phyloP scores from a whole-genome alignment of 1,284 basidiomycete species.

The Cutaneotrichosporon dermatis region DNA sequence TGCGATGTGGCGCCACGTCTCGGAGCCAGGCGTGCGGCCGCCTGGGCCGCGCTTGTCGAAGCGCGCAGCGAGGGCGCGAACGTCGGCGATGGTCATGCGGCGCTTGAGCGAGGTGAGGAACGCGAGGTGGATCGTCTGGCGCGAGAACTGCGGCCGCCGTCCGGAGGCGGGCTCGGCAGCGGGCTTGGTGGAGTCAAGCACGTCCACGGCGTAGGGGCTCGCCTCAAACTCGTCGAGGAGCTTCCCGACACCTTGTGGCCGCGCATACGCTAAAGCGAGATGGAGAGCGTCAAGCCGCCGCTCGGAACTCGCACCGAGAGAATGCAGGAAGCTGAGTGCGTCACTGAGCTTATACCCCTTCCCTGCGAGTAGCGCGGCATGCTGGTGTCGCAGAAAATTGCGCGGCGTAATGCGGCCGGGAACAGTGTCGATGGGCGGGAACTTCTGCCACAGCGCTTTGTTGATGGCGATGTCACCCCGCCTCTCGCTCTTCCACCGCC shows the following conservation, averaged over 20 bases:
- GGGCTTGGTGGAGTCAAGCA: background rate
- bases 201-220: background rate
- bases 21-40: constrained; percentile 19
- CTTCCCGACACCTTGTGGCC: background rate
- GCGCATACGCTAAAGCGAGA: constrained; percentile 5
- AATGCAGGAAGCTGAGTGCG: background rate
- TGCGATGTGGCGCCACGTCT: constrained; percentile 27
- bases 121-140: constrained; percentile 22
- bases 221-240: background rate
- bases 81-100: background rate
- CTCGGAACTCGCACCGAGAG: background rate
- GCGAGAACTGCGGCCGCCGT: background rate
- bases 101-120: constrained; percentile 14
- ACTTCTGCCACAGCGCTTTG: constrained; percentile 1
- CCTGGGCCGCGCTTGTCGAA: background rate
- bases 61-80: constrained; percentile 3
- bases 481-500: background rate
- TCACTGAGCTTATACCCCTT: background rate
- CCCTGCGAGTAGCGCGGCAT: constrained; percentile 2
- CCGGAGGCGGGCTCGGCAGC: background rate
- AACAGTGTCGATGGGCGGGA: background rate
- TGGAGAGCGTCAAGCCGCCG: background rate
- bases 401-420: no score
- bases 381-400: constrained; percentile 7
- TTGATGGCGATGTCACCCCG: background rate